A percentile compares a stretch with the other conserved stretches of the same genome.
These are phyloP conservation scores for Zygosaccharomyces gambellarensis DNA, from an alignment of 805 yeast genomes.

Conservation along the genomic window DNA sequence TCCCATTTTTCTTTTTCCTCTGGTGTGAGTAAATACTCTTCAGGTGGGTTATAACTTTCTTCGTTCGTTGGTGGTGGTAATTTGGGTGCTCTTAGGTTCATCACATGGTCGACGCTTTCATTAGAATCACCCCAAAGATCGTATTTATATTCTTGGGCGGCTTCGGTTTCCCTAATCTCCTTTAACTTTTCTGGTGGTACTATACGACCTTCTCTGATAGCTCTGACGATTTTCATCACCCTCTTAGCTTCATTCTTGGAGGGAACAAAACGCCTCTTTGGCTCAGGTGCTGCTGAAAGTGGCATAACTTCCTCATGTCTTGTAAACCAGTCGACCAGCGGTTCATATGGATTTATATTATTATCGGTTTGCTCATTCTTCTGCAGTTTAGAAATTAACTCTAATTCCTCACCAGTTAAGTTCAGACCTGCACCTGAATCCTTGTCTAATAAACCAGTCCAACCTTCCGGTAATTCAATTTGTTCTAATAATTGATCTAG, in stretches of 20 bases:
- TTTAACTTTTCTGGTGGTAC: conserved; percentile 62
- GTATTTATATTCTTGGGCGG: conserved; percentile 51
- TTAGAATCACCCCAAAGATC: conserved; percentile 85
- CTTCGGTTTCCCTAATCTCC: conserved; percentile 46
- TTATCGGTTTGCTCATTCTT: conserved; percentile 80
- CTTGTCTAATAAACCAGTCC: conserved; percentile 95
- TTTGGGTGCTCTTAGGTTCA: conserved; percentile 94
- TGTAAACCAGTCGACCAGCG: conserved; percentile 94
- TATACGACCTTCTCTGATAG: conserved; percentile 94
- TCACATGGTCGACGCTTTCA: conserved; percentile 62
- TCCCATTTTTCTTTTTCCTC: conserved; percentile 75
- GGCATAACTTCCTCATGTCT: conserved; percentile 84
- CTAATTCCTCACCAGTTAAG: conserved; percentile 80
- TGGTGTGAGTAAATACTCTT: conserved; percentile 75
- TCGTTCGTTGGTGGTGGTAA: conserved; percentile 94
- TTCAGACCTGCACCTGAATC: conserved; percentile 82
- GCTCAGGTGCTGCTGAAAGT: conserved; percentile 89
- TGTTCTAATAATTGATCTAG: conserved; percentile 82
- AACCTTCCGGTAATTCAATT: conserved; percentile 94
- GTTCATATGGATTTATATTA: conserved; percentile 80
- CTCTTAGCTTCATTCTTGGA: conserved; percentile 95
- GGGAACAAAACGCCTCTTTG: conserved; percentile 93
- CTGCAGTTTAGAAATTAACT: conserved; percentile 80
- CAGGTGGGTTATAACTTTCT: conserved; percentile 97
- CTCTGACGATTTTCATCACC: conserved; percentile 92